Base-by-base conservation (phyloP, 2,329 filamentous ascomycete genomes). In the Arthroderma uncinatum region DNA sequence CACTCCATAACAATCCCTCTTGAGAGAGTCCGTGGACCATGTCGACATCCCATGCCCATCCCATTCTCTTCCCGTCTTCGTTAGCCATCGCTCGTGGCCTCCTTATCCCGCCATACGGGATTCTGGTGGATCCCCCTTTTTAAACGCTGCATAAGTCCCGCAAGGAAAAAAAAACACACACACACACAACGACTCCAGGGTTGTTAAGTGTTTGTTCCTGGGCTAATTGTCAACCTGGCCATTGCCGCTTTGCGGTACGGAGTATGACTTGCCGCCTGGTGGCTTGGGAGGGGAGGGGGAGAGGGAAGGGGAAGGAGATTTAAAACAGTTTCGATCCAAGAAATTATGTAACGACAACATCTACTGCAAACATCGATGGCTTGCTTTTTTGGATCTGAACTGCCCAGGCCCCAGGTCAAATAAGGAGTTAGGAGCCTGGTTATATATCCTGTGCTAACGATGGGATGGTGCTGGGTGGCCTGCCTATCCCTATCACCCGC, bases 131-230 rank as follows among this genome's bases (percentile, higher is more conserved):
- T 5, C 23, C 44, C 14, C 44, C 25, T 50, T 48, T 30, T 50
- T 50, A 50, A 50, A 50, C 44, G 44, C 44, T 50, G 44, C 44
- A 33, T 50, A 33, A 30, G 25, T 50, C 25, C 44, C 44, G 44
- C 44, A 50, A 33, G 44, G 33, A 50, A 25, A 50, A 50, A n/a
- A n/a, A n/a, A n/a, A n/a, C n/a, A n/a, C n/a, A n/a, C n/a, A n/a
- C n/a, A n/a, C n/a, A n/a, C n/a, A 33, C 44, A 50, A 50, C 44
- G 5, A 16, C 44, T 50, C 19, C 44, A 50, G 25, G 44, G 44
- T 50, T 50, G 44, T 33, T 50, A 50, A 50, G 25, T 50, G 44
- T 50, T 50, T 50, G 44, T 50, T 33, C 44, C 44, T 50, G 44
- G 44, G 44, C 44, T 50, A 50, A 19, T 30, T 19, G 25, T 7